Conservation (phyloP, 805 yeast species). For the Kodamaea lidongshanica region DNA sequence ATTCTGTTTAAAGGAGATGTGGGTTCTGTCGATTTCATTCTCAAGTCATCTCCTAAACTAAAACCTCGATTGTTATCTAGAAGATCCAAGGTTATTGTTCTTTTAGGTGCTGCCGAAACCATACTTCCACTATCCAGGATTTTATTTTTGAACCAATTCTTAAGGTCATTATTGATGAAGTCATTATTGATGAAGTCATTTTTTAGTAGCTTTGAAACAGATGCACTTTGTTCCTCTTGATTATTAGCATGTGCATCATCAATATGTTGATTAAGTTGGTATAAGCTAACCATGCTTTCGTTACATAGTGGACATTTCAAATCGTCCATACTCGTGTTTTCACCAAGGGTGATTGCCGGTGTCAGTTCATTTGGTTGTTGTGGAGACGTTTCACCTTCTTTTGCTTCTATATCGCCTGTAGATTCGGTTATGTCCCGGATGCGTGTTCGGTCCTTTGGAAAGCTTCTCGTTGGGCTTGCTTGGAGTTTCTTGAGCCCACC, state of each 20-base stretch:
- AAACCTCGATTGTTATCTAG: slow-evolving; percentile 40
- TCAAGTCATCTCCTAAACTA: slow-evolving; percentile 28
- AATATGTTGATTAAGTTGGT: slow-evolving; percentile 60
- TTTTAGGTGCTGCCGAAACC: slow-evolving; percentile 20
- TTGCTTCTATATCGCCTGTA: no score
- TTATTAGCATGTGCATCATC: slow-evolving; percentile 52
- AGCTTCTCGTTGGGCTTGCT: slow-evolving; percentile 1
- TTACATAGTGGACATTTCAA: slow-evolving; percentile 64
- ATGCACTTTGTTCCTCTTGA: slow-evolving; percentile 1
- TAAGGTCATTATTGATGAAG: slow-evolving; percentile 30
- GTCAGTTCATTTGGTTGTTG: slow-evolving; percentile 2
- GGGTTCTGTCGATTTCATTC: no score
- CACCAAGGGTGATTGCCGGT: slow-evolving; percentile 10
- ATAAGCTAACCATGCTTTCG: slow-evolving; percentile 48
- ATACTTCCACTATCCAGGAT: slow-evolving; percentile 27
- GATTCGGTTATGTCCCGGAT: no score
- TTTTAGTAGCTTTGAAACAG: slow-evolving; percentile 8
- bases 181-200: slow-evolving; percentile 20
- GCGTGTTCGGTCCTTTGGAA: not conserved
- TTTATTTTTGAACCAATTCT: slow-evolving; percentile 38
- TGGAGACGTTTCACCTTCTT: slow-evolving; percentile 2
- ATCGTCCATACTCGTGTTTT: slow-evolving; percentile 8
- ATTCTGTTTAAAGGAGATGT: slow-evolving; percentile 19
- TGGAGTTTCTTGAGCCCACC: slow-evolving; percentile 3
- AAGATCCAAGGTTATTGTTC: slow-evolving; percentile 41